A percentile compares a stretch with the other conserved stretches of the same genome.
Evolutionary conservation across 305 asterid genomes (phyloP).

Genomic region (Striga hermonthica): DNA sequence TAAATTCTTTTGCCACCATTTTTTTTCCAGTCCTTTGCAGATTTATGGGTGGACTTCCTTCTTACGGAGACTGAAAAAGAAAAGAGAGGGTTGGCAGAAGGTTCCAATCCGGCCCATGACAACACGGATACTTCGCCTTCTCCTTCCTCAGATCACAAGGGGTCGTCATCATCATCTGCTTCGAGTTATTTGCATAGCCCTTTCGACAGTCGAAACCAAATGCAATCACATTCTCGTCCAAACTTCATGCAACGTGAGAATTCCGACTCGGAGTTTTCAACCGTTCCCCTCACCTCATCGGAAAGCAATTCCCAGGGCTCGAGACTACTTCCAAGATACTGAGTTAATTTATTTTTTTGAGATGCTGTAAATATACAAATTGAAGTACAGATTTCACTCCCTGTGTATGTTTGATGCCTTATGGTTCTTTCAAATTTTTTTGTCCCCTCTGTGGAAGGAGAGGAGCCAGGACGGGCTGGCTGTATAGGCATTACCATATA

Average conservation of each 20-base stretch:
- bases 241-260: constrained; percentile 41
- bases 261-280: constrained; percentile 79
- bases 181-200: constrained; percentile 27
- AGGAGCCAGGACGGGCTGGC: constrained; percentile 26
- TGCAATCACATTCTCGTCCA: constrained; percentile 38
- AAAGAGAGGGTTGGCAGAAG: constrained; percentile 49
- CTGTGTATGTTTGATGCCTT: constrained; percentile 26
- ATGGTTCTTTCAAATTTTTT: constrained; percentile 47
- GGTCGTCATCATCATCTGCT: constrained; percentile 13
- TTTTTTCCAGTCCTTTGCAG: constrained; percentile 77
- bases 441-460: constrained; percentile 29
- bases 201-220: constrained; percentile 36
- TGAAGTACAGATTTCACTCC: constrained; percentile 32
- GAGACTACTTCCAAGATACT: constrained; percentile 52
- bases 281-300: constrained; percentile 75
- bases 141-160: constrained; percentile 36
- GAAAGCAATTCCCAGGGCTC: constrained; percentile 52
- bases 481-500: constrained; percentile 23
- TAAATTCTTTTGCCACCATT: constrained; percentile 16
- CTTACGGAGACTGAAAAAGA: constrained; percentile 83
- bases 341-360: constrained; percentile 33
- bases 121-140: constrained; percentile 30
- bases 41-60: constrained; percentile 97
- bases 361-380: constrained; percentile 37
- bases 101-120: constrained; percentile 40